Base-by-base conservation (phyloP, 805 yeast species). In the Scheffersomyces coipomensis region DNA sequence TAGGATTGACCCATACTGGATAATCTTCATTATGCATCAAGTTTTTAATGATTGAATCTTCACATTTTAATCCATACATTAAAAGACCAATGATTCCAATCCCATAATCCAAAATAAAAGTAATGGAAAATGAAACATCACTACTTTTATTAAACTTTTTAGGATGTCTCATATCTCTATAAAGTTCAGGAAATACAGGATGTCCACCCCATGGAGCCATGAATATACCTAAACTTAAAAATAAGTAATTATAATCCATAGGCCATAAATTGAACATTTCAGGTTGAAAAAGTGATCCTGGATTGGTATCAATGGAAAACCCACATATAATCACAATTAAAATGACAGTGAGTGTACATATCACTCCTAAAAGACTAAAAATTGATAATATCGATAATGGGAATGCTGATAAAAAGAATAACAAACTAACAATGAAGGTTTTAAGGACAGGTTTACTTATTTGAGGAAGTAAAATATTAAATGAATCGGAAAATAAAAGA, bases 151-250 rank as follows among this genome's bases (percentile, higher is more conserved):
- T 48, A 55, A 77, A 85, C 51, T 83, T 80, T 19, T 64, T 47
- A 5, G 88, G 88, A 39, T 75, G 81, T 52, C 80, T 72, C 85
- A 85, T 85, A 56, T 85, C 93, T 29, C 76, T 65, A 55, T 78
- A 81, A 32, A 85, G 63, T 50, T 83, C 86, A 2, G 91, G 91
- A 48, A 83, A 83, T 5, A 85, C 82, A 1, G 88, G 87, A 56
- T 85, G 91, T 2, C 93, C 93, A 40, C 91, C 91, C 79, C 87
- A 85, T 10, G 89, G 88, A 3, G 90, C 88, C 73, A 85, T 75
- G 42, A 81, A 71, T 21, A 85, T 70, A 2, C 91, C 91, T 40
- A 83, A 62, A 7, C 84, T 73, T 25, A 79, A 59, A 8, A 77
- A 53, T 8, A 81, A 47, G 35, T 68, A 65, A 5, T 60, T 49